Percentiles rank a stretch among this genome's conserved stretches.
phyloP scores from a whole-genome alignment of 495 filamentous ascomycete species.

The Lichina pygmaea region DNA sequence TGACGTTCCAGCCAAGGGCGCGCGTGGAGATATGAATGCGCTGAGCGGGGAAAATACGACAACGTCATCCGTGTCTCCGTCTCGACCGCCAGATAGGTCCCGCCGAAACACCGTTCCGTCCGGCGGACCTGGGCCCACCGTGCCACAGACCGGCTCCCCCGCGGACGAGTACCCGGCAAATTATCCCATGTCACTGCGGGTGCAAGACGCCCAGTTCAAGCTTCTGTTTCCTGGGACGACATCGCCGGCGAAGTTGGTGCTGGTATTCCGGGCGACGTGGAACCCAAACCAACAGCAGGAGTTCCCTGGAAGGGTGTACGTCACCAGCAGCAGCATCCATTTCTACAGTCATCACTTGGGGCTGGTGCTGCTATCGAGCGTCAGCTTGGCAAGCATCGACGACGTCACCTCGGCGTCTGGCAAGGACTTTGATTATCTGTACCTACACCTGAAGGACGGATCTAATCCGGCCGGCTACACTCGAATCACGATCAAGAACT shows the following conservation, averaged over 20 bases:
- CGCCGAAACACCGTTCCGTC: background rate
- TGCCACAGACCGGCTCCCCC: background rate
- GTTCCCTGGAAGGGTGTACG: conserved; percentile 67
- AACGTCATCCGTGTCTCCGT: too few species aligned
- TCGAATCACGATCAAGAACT: conserved; percentile 66
- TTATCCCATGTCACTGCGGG: conserved; percentile 60
- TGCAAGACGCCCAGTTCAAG: conserved; percentile 80
- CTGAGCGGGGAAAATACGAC: background rate
- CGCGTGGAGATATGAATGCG: background rate
- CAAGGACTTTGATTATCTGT: conserved; percentile 79
- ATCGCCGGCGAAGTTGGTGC: conserved; percentile 44
- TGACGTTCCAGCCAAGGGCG: background rate
- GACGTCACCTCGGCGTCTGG: conserved; percentile 81
- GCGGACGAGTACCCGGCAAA: conserved; percentile 42
- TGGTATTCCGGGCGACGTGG: conserved; percentile 55
- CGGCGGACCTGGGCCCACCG: background rate
- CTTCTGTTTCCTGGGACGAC: conserved; percentile 66
- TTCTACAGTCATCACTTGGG: conserved; percentile 92
- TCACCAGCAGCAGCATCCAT: conserved; percentile 64
- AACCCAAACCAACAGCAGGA: conserved; percentile 53
- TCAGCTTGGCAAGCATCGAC: conserved; percentile 43
- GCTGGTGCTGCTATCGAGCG: conserved; percentile 56
- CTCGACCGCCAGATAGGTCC: too few species aligned
- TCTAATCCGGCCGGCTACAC: conserved; percentile 34
- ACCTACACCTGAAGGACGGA: conserved; percentile 46